phyloP scores from a whole-genome alignment of 2,329 filamentous ascomycete species.

The Cordyceps farinosa region DNA sequence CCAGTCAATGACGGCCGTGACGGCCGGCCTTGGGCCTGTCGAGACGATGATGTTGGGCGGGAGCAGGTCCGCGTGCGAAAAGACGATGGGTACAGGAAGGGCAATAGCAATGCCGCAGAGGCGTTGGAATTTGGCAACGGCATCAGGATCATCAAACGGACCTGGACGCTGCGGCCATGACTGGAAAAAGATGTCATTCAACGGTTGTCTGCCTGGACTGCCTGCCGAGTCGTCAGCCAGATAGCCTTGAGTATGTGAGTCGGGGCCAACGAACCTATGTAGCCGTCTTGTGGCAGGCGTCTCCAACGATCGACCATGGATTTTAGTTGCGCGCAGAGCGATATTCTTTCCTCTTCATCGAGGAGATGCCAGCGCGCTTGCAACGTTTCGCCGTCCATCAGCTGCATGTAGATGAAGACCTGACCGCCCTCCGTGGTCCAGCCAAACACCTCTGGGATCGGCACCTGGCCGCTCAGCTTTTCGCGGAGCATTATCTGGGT shows the following conservation, averaged over 20 bases:
- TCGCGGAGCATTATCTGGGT: constrained; percentile 29
- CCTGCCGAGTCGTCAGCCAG: constrained; percentile 19
- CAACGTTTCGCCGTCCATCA: constrained; percentile 24
- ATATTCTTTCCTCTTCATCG: constrained; percentile 20
- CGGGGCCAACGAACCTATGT: constrained; percentile 16
- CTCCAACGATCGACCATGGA: too few relatives aligned
- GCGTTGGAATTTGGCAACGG: background rate
- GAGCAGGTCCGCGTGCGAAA: too few relatives aligned
- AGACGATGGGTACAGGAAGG: too few relatives aligned
- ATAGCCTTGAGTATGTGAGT: too few relatives aligned
- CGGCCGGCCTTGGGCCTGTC: too few relatives aligned
- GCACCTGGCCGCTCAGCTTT: constrained; percentile 24
- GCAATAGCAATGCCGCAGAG: too few relatives aligned
- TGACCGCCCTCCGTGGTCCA: constrained; percentile 22
- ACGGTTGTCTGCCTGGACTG: background rate
- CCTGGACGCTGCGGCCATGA: too few relatives aligned
- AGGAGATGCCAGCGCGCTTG: constrained; percentile 21
- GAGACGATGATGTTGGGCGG: too few relatives aligned
- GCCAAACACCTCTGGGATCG: constrained; percentile 35
- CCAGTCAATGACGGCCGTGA: too few relatives aligned
- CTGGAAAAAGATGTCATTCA: too few relatives aligned
- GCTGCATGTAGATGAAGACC: constrained; percentile 28
- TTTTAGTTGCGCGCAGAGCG: background rate
- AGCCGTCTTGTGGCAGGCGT: too few relatives aligned
- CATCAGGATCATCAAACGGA: background rate